Conservation (phyloP, 1,284 basidiomycete genomes). For the Sporisorium sorghi region DNA sequence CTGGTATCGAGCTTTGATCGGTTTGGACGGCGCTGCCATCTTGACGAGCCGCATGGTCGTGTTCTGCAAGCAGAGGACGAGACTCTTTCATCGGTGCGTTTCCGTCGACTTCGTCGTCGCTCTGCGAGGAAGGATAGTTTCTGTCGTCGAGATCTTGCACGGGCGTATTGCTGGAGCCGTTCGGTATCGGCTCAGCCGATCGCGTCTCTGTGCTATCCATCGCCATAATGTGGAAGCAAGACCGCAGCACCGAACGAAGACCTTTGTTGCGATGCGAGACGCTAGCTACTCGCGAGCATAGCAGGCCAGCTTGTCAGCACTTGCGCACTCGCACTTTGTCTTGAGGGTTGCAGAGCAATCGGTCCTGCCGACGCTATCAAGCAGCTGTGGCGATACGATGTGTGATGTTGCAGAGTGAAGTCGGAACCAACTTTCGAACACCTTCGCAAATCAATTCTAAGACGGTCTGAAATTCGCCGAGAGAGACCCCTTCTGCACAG, state of each 20-base stretch:
- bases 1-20: neutral
- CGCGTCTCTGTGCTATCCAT: neutral
- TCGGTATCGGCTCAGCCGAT: neutral
- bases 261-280: neutral
- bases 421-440: neutral
- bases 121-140: slow-evolving; percentile 28
- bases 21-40: neutral
- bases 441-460: no score
- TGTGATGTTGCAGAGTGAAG: neutral
- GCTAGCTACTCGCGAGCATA: neutral
- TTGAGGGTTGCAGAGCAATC: neutral
- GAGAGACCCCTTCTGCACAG: neutral
- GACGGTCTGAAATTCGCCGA: slow-evolving; percentile 2
- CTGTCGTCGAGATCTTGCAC: slow-evolving; percentile 10
- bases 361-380: neutral
- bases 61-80: slow-evolving; percentile 8
- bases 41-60: neutral
- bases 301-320: neutral
- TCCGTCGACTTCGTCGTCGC: slow-evolving; percentile 24
- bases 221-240: neutral
- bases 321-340: neutral
- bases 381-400: neutral
- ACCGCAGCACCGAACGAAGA: neutral
- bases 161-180: neutral
- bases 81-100: neutral